Evolutionary conservation across 2,329 filamentous ascomycete genomes (phyloP).

Genomic region (Camptophora hylomeconis): DNA sequence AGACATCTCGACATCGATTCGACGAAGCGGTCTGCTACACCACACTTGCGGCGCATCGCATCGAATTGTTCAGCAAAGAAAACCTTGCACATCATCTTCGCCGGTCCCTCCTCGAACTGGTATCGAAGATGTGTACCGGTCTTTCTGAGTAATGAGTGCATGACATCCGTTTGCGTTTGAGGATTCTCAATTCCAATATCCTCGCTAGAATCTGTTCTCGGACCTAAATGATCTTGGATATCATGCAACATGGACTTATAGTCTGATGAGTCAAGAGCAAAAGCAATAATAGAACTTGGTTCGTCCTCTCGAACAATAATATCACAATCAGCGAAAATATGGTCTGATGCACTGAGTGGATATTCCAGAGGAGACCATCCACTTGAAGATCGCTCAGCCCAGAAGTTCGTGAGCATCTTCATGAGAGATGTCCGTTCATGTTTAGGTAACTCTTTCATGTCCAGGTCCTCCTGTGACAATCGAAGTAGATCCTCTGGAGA

Average conservation of each 20-base stretch:
- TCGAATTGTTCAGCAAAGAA: slow-evolving; percentile 98
- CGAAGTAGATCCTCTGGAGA: slow-evolving; percentile 37
- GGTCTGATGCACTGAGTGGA: slow-evolving; percentile 73
- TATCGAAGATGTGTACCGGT: slow-evolving; percentile 93
- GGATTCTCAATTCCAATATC: no score
- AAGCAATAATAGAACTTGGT: slow-evolving; percentile 87
- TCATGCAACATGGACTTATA: slow-evolving; percentile 65
- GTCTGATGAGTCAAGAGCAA: slow-evolving; percentile 76
- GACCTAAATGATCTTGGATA: slow-evolving; percentile 22
- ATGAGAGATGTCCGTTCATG: slow-evolving; percentile 88
- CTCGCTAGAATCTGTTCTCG: slow-evolving; percentile 15
- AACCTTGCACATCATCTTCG: slow-evolving; percentile 93
- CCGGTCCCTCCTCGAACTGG: slow-evolving; percentile 85
- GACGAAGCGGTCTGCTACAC: slow-evolving; percentile 82
- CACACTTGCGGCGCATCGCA: slow-evolving; percentile 81
- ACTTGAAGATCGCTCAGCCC: slow-evolving; percentile 92
- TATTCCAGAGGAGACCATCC: slow-evolving; percentile 91
- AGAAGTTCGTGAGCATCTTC: slow-evolving; percentile 94
- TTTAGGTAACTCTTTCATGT: slow-evolving; percentile 66
- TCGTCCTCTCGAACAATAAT: slow-evolving; percentile 97
- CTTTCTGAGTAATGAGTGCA: slow-evolving; percentile 69
- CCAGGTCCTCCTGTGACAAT: slow-evolving; percentile 40
- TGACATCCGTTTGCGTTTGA: slow-evolving; percentile 69
- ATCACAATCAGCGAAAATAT: slow-evolving; percentile 93
- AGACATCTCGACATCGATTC: slow-evolving; percentile 90